Conservation (phyloP, 306 rosid genomes). For the Amphicarpaea edgeworthii region DNA sequence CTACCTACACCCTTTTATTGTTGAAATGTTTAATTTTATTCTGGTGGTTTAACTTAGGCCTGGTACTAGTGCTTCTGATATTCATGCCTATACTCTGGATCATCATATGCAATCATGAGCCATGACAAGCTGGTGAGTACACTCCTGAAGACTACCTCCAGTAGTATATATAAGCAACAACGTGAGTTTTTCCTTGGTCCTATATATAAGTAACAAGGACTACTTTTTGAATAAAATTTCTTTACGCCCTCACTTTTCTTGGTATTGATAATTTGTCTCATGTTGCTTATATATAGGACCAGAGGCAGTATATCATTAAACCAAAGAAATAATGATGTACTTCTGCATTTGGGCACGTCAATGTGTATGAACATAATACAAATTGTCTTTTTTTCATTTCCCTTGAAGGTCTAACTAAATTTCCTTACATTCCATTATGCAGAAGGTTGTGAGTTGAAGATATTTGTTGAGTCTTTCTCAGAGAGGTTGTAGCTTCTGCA, state of each 20-base stretch:
- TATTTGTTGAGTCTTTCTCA: constrained; percentile 5
- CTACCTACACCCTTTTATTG: background rate
- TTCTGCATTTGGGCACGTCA: background rate
- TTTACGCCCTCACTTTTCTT: too few species aligned
- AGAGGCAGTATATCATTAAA: constrained; percentile 20
- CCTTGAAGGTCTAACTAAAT: background rate
- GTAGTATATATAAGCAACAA: too few species aligned
- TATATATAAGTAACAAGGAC: too few species aligned
- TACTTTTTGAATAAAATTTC: too few species aligned
- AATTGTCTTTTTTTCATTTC: background rate
- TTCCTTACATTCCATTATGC: background rate
- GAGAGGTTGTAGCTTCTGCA: background rate
- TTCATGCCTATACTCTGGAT: constrained; percentile 72
- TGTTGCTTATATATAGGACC: too few species aligned
- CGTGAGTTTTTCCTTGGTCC: too few species aligned
- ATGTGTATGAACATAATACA: background rate
- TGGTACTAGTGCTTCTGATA: constrained; percentile 84
- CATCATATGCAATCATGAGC: constrained; percentile 66
- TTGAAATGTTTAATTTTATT: constrained; percentile 39
- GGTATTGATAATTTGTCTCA: too few species aligned
- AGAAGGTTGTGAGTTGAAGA: constrained; percentile 20
- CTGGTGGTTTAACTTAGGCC: constrained; percentile 59
- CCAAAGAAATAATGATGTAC: background rate
- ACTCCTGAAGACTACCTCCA: too few species aligned
- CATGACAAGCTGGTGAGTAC: constrained; percentile 56